Evolutionary conservation across 2,329 filamentous ascomycete genomes (phyloP).

Genomic region (Sarocladium oryzae): DNA sequence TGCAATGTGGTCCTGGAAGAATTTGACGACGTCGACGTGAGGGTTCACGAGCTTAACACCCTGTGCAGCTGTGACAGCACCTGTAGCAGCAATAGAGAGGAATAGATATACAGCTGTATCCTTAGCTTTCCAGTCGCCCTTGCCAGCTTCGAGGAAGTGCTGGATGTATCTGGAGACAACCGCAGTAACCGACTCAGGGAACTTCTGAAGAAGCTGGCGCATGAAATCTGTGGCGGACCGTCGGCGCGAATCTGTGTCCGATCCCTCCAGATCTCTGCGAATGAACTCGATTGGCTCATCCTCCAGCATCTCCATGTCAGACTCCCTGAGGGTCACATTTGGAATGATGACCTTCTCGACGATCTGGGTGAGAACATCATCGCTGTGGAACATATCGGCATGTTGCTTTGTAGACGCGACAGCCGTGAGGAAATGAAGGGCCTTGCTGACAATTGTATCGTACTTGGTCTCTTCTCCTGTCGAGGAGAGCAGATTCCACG

Average conservation of each 20-base stretch:
- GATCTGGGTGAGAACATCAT: constrained; percentile 73
- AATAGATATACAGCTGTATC: constrained; percentile 98
- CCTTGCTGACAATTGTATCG: constrained; percentile 89
- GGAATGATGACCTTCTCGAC: constrained; percentile 94
- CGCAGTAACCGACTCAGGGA: constrained; percentile 75
- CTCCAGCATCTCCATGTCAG: constrained; percentile 92
- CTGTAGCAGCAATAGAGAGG: constrained; percentile 88
- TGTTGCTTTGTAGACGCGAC: constrained; percentile 74
- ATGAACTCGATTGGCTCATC: constrained; percentile 99
- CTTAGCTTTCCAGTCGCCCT: constrained; percentile 90
- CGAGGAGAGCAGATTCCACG: constrained; percentile 84
- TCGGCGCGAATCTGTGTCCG: constrained; percentile 87
- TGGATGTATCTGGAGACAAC: constrained; percentile 85
- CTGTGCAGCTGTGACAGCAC: constrained; percentile 75
- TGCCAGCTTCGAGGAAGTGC: constrained; percentile 75
- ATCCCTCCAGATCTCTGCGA: constrained; percentile 87
- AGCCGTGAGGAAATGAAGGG: constrained; percentile 87
- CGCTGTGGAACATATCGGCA: constrained; percentile 77
- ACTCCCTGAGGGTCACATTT: constrained; percentile 85
- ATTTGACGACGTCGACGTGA: constrained; percentile 84
- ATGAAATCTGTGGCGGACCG: constrained; percentile 94
- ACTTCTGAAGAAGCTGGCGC: constrained; percentile 79
- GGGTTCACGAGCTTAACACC: constrained; percentile 87
- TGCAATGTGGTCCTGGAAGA: constrained; percentile 90
- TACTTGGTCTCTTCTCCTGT: constrained; percentile 86